Conservation (phyloP, 495 filamentous ascomycete genomes). For the Endocarpon pusillum region DNA sequence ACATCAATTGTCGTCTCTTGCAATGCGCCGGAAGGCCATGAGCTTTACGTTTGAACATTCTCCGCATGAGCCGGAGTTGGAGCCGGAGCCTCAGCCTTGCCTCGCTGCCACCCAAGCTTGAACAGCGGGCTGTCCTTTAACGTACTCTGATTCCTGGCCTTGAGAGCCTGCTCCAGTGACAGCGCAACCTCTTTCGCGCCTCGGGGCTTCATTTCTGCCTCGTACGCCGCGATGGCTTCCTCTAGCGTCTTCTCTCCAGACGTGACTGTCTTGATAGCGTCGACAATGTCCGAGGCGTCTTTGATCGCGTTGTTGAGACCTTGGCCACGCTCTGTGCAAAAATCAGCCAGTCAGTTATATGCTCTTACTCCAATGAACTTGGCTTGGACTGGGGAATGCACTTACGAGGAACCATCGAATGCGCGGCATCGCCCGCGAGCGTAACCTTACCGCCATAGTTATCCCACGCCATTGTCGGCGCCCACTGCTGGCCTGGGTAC, state of each 20-base stretch:
- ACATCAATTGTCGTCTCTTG: no score
- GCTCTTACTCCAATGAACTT: no score
- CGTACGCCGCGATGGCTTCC: conserved; percentile 21
- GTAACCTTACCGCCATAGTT: conserved; percentile 25
- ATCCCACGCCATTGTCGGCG: conserved; percentile 20
- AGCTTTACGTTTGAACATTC: no score
- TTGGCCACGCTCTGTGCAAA: conserved; percentile 34
- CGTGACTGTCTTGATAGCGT: conserved; percentile 14
- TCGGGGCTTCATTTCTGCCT: conserved; percentile 30
- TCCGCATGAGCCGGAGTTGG: no score
- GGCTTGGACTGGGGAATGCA: no score
- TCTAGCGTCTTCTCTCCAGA: conserved; percentile 4
- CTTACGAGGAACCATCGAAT: conserved; percentile 40
- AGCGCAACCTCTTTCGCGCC: conserved; percentile 27
- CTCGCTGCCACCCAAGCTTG: no score
- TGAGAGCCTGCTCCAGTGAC: conserved; percentile 21
- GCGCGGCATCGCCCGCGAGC: conserved; percentile 33
- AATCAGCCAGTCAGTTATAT: no score
- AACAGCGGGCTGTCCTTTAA: conserved; percentile 16
- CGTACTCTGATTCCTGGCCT: conserved; percentile 28
- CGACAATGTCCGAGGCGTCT: conserved; percentile 27
- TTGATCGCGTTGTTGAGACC: conserved; percentile 31
- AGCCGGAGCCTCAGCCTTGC: no score
- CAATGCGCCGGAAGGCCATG: no score
- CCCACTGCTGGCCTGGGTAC: conserved; percentile 9